Conservation (phyloP, 1,284 basidiomycete species). For the Wallemia hederae region DNA sequence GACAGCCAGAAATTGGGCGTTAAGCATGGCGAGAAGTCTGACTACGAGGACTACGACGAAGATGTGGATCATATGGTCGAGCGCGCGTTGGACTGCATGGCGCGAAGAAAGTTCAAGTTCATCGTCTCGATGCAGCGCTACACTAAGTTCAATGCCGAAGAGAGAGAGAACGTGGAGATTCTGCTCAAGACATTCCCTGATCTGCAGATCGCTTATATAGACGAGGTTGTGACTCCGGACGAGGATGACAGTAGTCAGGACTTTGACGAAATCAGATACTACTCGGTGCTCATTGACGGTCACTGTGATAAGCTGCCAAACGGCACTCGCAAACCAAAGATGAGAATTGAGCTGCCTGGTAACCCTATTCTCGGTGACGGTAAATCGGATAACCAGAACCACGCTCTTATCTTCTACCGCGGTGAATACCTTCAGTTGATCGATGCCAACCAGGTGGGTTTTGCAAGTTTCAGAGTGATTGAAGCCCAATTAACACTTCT, state of each 20-base stretch:
- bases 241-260: constrained; percentile 34
- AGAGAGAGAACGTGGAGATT: constrained; percentile 97
- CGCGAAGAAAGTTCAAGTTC: constrained; percentile 95
- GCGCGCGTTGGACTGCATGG: constrained; percentile 89
- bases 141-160: constrained; percentile 98
- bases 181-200: constrained; percentile 94
- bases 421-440: constrained; percentile 97
- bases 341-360: constrained; percentile 90
- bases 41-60: constrained; percentile 20
- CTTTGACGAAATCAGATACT: constrained; percentile 54
- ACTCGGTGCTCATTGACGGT: constrained; percentile 86
- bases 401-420: constrained; percentile 95
- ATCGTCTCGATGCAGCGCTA: constrained; percentile 98
- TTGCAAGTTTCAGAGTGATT: neutral
- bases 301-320: constrained; percentile 83
- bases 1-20: neutral
- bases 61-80: constrained; percentile 94
- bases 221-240: constrained; percentile 76
- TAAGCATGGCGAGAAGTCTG: neutral
- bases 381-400: constrained; percentile 99
- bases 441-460: constrained; percentile 60
- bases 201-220: constrained; percentile 89
- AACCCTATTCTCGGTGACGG: constrained; percentile 98
- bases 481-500: neutral
- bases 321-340: constrained; percentile 74